phyloP scores from a whole-genome alignment of 108 stramenopile genomes.

The Nitzschia sp. region DNA sequence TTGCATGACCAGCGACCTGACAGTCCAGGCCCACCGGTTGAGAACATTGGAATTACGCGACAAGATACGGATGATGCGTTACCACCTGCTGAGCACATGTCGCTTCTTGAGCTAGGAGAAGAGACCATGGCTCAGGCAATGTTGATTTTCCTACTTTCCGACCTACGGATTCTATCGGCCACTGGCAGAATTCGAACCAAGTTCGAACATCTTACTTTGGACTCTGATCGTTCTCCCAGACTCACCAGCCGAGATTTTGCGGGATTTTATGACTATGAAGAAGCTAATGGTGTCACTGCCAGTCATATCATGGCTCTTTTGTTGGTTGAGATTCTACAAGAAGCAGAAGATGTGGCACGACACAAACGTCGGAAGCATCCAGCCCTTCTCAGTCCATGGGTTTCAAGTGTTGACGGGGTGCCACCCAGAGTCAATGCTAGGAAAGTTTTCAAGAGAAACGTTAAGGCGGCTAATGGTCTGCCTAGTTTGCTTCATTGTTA shows the following conservation, averaged over 20 bases:
- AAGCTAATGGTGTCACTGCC: conserved; percentile 6
- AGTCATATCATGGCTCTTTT: conserved; percentile 63
- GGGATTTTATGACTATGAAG: conserved; percentile 18
- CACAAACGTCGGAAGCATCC: not conserved
- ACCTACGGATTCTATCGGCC: conserved; percentile 59
- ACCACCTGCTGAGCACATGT: conserved; percentile 6
- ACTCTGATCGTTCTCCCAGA: conserved; percentile 46
- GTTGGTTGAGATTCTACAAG: conserved; percentile 52
- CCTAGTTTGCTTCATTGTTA: conserved; percentile 45
- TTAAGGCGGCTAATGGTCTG: conserved; percentile 47
- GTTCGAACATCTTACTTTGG: conserved; percentile 60
- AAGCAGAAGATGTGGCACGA: conserved; percentile 9
- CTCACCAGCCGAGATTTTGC: conserved; percentile 35
- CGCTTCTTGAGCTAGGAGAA: conserved; percentile 11
- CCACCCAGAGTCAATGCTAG: conserved; percentile 6
- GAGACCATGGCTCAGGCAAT: conserved; percentile 51
- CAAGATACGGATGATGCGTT: not conserved
- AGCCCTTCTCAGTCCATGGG: conserved; percentile 15
- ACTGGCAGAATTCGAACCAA: conserved; percentile 65
- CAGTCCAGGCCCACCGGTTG: not conserved
- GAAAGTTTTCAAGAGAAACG: conserved; percentile 9
- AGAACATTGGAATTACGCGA: not conserved
- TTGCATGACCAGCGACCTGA: not conserved
- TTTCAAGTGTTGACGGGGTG: not conserved
- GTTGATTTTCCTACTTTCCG: conserved; percentile 66